Conservation (phyloP, 2,329 filamentous ascomycete genomes). For the Immersiporthe knoxdaviesiana region DNA sequence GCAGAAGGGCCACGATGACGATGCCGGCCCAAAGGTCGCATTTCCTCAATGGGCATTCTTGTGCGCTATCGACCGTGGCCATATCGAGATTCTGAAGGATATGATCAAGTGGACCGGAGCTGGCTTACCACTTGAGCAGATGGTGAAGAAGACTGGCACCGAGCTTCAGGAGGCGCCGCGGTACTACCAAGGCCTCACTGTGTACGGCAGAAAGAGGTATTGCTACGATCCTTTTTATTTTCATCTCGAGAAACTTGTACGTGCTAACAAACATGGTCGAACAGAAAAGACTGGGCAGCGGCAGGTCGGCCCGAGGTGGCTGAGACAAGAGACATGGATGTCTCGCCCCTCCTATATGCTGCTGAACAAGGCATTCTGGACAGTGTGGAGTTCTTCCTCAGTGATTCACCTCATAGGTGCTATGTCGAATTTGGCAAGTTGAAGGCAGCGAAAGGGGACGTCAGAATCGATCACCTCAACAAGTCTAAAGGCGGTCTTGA, state of each 20-base stretch:
- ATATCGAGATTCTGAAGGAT: slow-evolving; percentile 61
- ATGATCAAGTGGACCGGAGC: slow-evolving; percentile 69
- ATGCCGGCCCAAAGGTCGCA: slow-evolving; percentile 41
- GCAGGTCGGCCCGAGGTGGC: slow-evolving; percentile 55
- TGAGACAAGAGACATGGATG: slow-evolving; percentile 45
- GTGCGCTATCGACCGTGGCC: slow-evolving; percentile 50
- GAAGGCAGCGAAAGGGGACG: slow-evolving; percentile 62
- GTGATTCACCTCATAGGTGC: slow-evolving; percentile 67
- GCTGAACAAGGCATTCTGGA: slow-evolving; percentile 63
- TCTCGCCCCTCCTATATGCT: slow-evolving; percentile 64
- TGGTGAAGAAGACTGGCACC: slow-evolving; percentile 68
- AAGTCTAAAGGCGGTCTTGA: slow-evolving; percentile 66
- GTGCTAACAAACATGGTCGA: background rate
- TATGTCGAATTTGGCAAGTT: slow-evolving; percentile 70
- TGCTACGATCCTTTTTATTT: background rate
- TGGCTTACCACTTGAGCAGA: slow-evolving; percentile 68
- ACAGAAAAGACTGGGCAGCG: slow-evolving; percentile 71
- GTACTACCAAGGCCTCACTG: slow-evolving; percentile 76
- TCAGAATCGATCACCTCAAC: slow-evolving; percentile 63
- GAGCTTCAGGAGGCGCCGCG: slow-evolving; percentile 66
- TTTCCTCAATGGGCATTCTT: slow-evolving; percentile 48
- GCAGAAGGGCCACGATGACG: slow-evolving; percentile 40
- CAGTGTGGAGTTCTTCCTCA: slow-evolving; percentile 76
- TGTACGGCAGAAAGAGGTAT: slow-evolving; percentile 73
- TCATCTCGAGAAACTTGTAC: no score